phyloP scores from a whole-genome alignment of 345 rosid species.

The Boechera divaricarpa region DNA sequence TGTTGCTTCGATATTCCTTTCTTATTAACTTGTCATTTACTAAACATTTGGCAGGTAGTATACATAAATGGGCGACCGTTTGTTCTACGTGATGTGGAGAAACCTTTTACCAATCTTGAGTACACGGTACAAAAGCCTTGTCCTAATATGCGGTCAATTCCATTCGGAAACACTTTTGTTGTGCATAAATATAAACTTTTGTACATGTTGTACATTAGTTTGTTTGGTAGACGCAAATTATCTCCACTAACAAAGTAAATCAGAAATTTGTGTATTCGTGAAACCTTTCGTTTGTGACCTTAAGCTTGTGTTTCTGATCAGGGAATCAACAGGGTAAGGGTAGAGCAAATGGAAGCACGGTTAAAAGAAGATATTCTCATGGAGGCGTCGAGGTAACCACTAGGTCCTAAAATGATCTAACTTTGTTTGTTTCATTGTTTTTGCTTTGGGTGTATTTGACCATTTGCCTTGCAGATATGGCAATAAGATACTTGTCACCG shows the following conservation, averaged over 20 bases:
- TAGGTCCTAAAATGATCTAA: slow-evolving; percentile 29
- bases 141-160: background rate
- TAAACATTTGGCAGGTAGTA: slow-evolving; percentile 68
- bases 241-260: background rate
- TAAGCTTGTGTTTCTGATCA: slow-evolving; percentile 40
- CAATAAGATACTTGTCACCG: slow-evolving; percentile 97
- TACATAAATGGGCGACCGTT: slow-evolving; percentile 94
- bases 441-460: slow-evolving; percentile 24
- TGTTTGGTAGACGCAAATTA: background rate
- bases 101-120: slow-evolving; percentile 97
- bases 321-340: slow-evolving; percentile 93
- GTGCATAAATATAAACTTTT: slow-evolving; percentile 8
- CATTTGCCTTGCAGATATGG: slow-evolving; percentile 74
- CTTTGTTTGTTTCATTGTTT: slow-evolving; percentile 23
- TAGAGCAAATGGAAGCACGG: slow-evolving; percentile 96
- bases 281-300: slow-evolving; percentile 31
- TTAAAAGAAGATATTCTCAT: slow-evolving; percentile 85
- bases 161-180: background rate
- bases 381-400: slow-evolving; percentile 83
- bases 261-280: background rate
- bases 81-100: slow-evolving; percentile 95
- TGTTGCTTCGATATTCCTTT: background rate
- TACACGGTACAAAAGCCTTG: slow-evolving; percentile 66
- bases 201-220: background rate
- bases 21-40: slow-evolving; percentile 14